phyloP scores from a whole-genome alignment of 1,139 yeast species.

The Scheffersomyces titani region DNA sequence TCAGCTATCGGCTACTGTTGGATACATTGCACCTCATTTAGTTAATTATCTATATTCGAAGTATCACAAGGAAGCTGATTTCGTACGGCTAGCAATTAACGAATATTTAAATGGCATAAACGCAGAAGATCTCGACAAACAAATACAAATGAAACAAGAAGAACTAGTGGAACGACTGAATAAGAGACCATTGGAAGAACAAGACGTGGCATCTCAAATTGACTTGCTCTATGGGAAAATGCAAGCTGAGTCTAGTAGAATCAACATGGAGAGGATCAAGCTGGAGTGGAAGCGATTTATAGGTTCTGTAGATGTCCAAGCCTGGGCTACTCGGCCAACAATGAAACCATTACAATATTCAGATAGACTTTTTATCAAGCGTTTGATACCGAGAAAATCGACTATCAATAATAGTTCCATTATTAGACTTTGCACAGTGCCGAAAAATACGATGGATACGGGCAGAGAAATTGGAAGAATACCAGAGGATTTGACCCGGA shows the following conservation, averaged over 20 bases:
- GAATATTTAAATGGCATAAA: constrained; percentile 25
- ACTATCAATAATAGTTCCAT: constrained; percentile 23
- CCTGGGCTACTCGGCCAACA: constrained; percentile 85
- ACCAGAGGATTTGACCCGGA: constrained; percentile 70
- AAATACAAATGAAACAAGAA: constrained; percentile 3
- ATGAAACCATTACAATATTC: constrained; percentile 51
- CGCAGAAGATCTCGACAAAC: constrained; percentile 9
- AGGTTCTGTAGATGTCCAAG: constrained; percentile 73
- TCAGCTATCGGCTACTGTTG: constrained; percentile 23
- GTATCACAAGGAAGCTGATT: constrained; percentile 23
- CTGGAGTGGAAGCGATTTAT: constrained; percentile 42
- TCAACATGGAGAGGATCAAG: constrained; percentile 14
- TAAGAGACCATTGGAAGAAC: constrained; percentile 6
- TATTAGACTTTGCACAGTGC: constrained; percentile 33
- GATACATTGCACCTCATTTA: constrained; percentile 18
- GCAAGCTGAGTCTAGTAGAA: constrained; percentile 12
- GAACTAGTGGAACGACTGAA: background rate
- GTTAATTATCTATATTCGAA: constrained; percentile 22
- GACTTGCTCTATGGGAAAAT: constrained; percentile 15
- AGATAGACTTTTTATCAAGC: constrained; percentile 44
- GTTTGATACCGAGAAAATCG: constrained; percentile 29
- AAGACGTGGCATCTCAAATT: constrained; percentile 6
- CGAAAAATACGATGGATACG: constrained; percentile 16
- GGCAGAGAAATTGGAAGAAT: constrained; percentile 74
- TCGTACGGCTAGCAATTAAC: constrained; percentile 28